A percentile compares a stretch with the other conserved stretches of the same genome.
phyloP scores from a whole-genome alignment of 768 basidiomycete species.

The Amyloporia xantha region DNA sequence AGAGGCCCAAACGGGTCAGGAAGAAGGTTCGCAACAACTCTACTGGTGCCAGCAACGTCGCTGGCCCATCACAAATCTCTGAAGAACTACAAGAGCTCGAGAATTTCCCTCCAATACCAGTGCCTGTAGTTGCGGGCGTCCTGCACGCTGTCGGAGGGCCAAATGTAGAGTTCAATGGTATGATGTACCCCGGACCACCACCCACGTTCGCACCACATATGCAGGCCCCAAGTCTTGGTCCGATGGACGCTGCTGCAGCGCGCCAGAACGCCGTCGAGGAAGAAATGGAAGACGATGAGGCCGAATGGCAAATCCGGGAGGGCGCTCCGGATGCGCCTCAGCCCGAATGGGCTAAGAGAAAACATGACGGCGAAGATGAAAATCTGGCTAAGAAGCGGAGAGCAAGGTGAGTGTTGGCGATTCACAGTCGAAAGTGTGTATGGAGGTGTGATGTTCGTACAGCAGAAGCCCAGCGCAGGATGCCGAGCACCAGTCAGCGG shows the following conservation, averaged over 20 bases:
- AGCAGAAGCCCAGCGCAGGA: conserved; percentile 8
- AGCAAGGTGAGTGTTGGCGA: conserved; percentile 30
- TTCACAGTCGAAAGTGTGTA: background rate
- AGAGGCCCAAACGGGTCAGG: conserved; percentile 44
- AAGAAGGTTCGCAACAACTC: conserved; percentile 8
- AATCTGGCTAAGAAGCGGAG: conserved; percentile 38
- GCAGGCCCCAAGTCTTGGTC: background rate
- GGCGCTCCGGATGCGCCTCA: conserved; percentile 46
- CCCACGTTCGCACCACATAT: background rate
- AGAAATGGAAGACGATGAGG: conserved; percentile 59
- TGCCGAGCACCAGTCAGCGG: conserved; percentile 1
- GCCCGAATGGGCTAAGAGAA: conserved; percentile 66
- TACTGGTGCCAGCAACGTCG: conserved; percentile 4
- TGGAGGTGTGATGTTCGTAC: conserved; percentile 1
- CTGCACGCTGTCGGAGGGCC: conserved; percentile 9
- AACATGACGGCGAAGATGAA: conserved; percentile 31
- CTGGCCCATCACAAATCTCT: conserved; percentile 9
- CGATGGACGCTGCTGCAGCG: conserved; percentile 27
- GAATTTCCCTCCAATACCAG: conserved; percentile 15
- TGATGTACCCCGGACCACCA: conserved; percentile 9
- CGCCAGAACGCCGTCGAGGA: conserved; percentile 51
- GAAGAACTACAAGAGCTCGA: conserved; percentile 7
- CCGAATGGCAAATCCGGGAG: conserved; percentile 61
- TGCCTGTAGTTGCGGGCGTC: conserved; percentile 10
- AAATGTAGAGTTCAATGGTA: conserved; percentile 6